phyloP scores from a whole-genome alignment of 176 grass and related monocot species.

The Ampelocalamus luodianensis region DNA sequence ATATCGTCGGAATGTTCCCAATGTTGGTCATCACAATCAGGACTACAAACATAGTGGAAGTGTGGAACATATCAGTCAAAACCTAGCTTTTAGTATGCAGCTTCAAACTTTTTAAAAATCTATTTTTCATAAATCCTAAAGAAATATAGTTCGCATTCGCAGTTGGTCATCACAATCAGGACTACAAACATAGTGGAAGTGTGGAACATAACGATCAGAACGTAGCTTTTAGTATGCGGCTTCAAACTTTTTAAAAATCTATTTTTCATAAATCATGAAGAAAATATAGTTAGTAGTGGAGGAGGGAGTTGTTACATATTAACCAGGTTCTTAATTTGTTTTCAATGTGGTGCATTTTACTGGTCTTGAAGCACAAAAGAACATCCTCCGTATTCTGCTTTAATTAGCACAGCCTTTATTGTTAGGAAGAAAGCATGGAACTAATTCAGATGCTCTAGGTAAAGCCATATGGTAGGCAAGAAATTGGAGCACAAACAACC shows the following conservation, averaged over 20 bases:
- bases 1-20: conserved; percentile 45
- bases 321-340: neutral
- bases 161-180: no score
- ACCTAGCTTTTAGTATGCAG: neutral
- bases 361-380: neutral
- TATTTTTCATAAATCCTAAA: neutral
- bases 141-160: no score
- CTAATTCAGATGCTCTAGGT: neutral
- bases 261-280: no score
- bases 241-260: no score
- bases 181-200: no score
- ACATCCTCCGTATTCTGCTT: neutral
- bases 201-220: no score
- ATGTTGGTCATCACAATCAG: conserved; percentile 48
- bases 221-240: no score
- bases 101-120: neutral
- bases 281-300: no score
- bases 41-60: conserved; percentile 7
- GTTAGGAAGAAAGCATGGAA: neutral
- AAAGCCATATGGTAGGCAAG: neutral
- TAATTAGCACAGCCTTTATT: neutral
- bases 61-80: neutral
- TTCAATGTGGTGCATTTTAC: neutral
- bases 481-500: neutral
- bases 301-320: neutral